Base-by-base conservation (phyloP, 1,284 basidiomycete species). In the Waitea zeae region DNA sequence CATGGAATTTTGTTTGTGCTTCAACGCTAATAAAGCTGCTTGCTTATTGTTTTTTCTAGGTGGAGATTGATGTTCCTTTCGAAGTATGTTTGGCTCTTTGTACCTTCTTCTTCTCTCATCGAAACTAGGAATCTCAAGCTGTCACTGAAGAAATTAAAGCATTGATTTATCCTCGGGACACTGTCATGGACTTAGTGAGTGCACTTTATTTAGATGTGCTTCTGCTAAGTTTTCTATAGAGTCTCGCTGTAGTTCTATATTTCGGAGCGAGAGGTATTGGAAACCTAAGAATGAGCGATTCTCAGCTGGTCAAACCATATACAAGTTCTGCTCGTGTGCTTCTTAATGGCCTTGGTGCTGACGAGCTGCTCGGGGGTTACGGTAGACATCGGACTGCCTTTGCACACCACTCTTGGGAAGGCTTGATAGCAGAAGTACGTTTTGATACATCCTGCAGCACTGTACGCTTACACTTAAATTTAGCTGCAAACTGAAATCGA, bases 341-440 rank as follows among this genome's bases (percentile, higher is more conserved):
- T 12, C 56, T 99, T 15, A 93, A 79, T 39, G 95, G 95, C 0
- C 60, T 99, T 2, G 95, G 95, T 0, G 88, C 95, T 0, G 93
- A 98, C 50, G 93, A 98, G 52, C 64, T 96, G 18, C 64, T 98
- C 1, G 95, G 88, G 1, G 95, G 95, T 1, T 99, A 99, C 53
- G 70, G 83, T 1, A 67, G 95, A 33, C 90, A 97, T 57, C 70
- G 87, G 11, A 70, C 75, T 7, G 82, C 79, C 0, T 97, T 71
- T 51, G 64, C 57, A 5, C 48, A 53, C 3, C 67, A 62, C 13
- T 70, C 77, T 3, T 90, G 84, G 84, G 42, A 59, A 35, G 74
- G 67, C 3, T 67, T 93, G 20, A 64, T 89, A 20, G 61, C 77
- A 20, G 92, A 97, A 67, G 84, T 90, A 39, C 38, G 55, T 38